Evolutionary conservation across 768 basidiomycete genomes (phyloP), one percentile per base, ranked within the genome.

Genomic region (Lentinus brumalis): DNA sequence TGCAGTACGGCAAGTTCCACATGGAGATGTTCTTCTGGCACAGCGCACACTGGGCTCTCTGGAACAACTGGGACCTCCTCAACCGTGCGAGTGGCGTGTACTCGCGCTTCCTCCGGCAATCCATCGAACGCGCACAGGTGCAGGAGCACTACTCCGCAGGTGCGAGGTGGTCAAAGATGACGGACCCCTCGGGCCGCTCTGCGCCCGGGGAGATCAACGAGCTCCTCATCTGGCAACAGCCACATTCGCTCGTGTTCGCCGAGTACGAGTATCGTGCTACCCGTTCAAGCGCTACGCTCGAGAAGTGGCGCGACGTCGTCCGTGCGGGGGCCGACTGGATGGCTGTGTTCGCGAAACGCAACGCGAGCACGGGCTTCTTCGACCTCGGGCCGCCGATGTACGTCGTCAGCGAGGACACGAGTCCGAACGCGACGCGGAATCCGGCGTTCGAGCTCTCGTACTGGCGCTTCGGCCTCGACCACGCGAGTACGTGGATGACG

Each of bases 11-110:
- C 55, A 85, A 85, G 72, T 84, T 84, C 70, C 84, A 85, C 64
- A 79, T 84, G 79, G 84, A 86, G 64, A 80, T 83, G 82, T 81
- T 78, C 65, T 85, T 83, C 70, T 85, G 83, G 85, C 85, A 86
- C 65, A 71, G 74, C 56, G 76, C 76, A 6, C 84, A 86, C 66
- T 86, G 83, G 83, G 83, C 80, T 1, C 76, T 85, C 6, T 86
- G 84, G 84, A 79, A 80, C 64, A 83, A 85, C 69, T 83, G 81
- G 82, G 79, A 83, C 60, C 71, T 86, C 42, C 78, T 85, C n/a
- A 62, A 73, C 18, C 78, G 80, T 50, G 79, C 81, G 0, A 75
- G 71, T 51, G 61, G 66, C 44, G 73, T 83, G 9, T 86, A 85
- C 67, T 64, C 73, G 7, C 76, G 78, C 3, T 85, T 85, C 70